Conservation (phyloP, 257 asterid species). For the Euphrasia confusa region DNA sequence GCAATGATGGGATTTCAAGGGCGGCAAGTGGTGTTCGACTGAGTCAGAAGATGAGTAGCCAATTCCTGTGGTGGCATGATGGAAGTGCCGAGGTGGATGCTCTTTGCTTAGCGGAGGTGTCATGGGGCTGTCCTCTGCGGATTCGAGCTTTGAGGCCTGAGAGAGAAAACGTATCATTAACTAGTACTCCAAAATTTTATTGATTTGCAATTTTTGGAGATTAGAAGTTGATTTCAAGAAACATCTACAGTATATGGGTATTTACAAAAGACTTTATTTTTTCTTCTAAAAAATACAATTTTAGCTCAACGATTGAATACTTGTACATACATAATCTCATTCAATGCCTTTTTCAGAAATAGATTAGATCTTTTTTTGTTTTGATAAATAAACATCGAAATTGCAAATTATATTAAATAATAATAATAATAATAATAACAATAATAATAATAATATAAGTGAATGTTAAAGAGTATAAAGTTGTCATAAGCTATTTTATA, state of each 20-base stretch:
- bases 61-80: constrained; percentile 38
- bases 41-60: constrained; percentile 53
- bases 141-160: constrained; percentile 63
- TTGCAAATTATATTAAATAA: too few species aligned
- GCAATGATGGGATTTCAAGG: constrained; percentile 33
- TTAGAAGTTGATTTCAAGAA: background rate
- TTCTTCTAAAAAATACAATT: too few species aligned
- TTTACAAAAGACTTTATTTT: background rate
- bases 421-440: too few species aligned
- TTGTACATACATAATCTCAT: too few species aligned
- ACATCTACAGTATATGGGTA: background rate
- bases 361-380: too few species aligned
- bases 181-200: background rate
- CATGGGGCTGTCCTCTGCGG: constrained; percentile 64
- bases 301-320: too few species aligned
- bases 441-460: too few species aligned
- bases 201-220: background rate
- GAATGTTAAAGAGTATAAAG: too few species aligned
- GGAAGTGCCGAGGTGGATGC: constrained; percentile 43
- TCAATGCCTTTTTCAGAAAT: too few species aligned
- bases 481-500: too few species aligned
- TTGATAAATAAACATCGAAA: too few species aligned
- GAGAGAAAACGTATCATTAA: constrained; percentile 4
- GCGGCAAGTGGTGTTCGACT: constrained; percentile 31
- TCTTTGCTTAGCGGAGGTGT: constrained; percentile 73